These are phyloP conservation scores for Pharnaceum exiguum DNA, from an alignment of 148 eudicot genomes.

Conservation along the genomic window DNA sequence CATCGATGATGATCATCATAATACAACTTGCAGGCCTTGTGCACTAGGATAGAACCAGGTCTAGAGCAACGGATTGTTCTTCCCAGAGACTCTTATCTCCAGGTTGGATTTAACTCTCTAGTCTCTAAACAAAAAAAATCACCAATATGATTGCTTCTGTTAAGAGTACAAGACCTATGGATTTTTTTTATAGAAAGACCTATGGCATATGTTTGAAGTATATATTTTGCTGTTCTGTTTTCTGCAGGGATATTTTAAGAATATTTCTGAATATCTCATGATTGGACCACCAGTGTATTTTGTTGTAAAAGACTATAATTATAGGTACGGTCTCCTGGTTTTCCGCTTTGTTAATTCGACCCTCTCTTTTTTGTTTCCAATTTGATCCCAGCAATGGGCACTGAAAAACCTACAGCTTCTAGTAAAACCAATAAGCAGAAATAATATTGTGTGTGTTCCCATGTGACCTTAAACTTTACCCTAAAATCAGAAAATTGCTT, in stretches of 20 bases:
- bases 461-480: too few relatives aligned
- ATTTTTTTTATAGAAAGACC: neutral
- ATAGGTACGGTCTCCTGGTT: conserved; percentile 42
- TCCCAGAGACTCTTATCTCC: conserved; percentile 96
- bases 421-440: too few relatives aligned
- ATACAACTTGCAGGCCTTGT: conserved; percentile 61
- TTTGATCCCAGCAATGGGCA: too few relatives aligned
- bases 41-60: conserved; percentile 96
- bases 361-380: neutral
- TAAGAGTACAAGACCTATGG: neutral
- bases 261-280: conserved; percentile 70
- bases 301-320: conserved; percentile 80
- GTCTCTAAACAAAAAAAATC: neutral
- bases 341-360: neutral
- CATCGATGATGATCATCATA: conserved; percentile 8
- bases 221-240: conserved; percentile 10
- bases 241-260: conserved; percentile 73
- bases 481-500: too few relatives aligned
- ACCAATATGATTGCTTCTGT: neutral
- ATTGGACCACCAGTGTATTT: conserved; percentile 93
- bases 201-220: conserved; percentile 4
- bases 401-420: too few relatives aligned
- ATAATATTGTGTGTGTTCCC: too few relatives aligned
- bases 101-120: too few relatives aligned
- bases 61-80: conserved; percentile 97